These are phyloP conservation scores for Neonothopanus nambi DNA, from an alignment of 1,284 basidiomycete species.

Conservation along the genomic window DNA sequence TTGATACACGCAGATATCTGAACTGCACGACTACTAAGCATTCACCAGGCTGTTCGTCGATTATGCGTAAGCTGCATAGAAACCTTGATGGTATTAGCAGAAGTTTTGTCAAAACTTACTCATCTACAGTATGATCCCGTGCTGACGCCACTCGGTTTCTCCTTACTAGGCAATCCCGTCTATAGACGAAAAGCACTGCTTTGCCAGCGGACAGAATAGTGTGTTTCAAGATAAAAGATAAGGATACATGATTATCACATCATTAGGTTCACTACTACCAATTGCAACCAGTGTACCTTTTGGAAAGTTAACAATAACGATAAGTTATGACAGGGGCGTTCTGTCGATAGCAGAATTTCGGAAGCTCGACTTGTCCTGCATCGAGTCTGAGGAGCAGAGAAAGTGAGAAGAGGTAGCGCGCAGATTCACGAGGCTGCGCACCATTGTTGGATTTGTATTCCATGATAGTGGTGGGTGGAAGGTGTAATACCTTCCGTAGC, in stretches of 20 bases:
- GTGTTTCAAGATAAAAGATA: background rate
- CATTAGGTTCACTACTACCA: background rate
- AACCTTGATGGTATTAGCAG: too few species aligned
- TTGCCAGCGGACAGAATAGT: too few species aligned
- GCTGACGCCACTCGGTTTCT: too few species aligned
- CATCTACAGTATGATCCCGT: too few species aligned
- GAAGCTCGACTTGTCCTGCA: conserved; percentile 83
- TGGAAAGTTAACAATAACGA: conserved; percentile 10
- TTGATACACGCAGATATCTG: too few species aligned
- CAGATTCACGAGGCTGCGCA: conserved; percentile 28
- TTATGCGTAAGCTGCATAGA: too few species aligned
- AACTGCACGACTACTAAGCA: too few species aligned
- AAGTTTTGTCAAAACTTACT: too few species aligned
- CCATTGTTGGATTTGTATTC: conserved; percentile 88
- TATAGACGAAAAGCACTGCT: too few species aligned
- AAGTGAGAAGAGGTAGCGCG: background rate
- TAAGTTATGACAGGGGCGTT: conserved; percentile 37
- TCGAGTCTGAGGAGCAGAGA: conserved; percentile 60
- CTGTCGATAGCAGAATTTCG: conserved; percentile 66
- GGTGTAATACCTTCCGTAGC: conserved; percentile 63
- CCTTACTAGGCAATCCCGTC: too few species aligned
- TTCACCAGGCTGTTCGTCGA: too few species aligned
- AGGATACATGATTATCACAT: conserved; percentile 7
- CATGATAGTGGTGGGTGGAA: conserved; percentile 72
- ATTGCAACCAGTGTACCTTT: background rate